Evolutionary conservation across 1,284 basidiomycete genomes (phyloP), one percentile per base, ranked within the genome.

Genomic region (Volvariella volvacea): DNA sequence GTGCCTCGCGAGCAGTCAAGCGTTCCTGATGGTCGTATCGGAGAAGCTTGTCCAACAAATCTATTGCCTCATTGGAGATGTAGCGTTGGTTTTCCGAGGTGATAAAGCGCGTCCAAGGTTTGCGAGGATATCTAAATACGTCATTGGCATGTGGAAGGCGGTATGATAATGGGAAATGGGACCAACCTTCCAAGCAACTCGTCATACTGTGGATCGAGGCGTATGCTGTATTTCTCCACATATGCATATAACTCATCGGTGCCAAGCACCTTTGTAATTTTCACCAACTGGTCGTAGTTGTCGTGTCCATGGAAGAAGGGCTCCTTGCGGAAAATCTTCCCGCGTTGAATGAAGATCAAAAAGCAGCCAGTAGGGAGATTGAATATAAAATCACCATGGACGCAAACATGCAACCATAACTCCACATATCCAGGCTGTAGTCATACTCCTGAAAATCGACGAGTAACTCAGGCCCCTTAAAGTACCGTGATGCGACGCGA

Each of bases 231-330:
- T 68, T 93, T 89, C 65, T 94, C 89, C 51, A 93, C 78, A 62
- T 90, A 90, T 41, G 82, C 74, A 62, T 92, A 96, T 16, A 99
- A 71, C 57, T 94, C 94, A 55, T 98, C 95, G 3, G 95, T 98
- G 16, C 95, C 95, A 43, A 99, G 76, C 40, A 99, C 94, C 67
- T 97, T 97, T 47, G 92, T 86, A 52, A 99, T 99, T 72, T 97
- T 98, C 58, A 98, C 95, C 41, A 99, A 73, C 62, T 99, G 95
- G 67, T 99, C 96, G 61, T 95, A 96, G 65, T 99, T 99, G 67
- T 98, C 94, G 62, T 97, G 94, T 10, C 95, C 95, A 60, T 99
- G 95, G 80, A 99, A 99, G 73, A 99, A 96, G 10, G 95, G 95
- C 61, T 99, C 95, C 67, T 98, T 98, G 54, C 95, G 83, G 80